These are phyloP conservation scores for Ilex asprella DNA, from an alignment of 257 asterid species.

Conservation along the genomic window DNA sequence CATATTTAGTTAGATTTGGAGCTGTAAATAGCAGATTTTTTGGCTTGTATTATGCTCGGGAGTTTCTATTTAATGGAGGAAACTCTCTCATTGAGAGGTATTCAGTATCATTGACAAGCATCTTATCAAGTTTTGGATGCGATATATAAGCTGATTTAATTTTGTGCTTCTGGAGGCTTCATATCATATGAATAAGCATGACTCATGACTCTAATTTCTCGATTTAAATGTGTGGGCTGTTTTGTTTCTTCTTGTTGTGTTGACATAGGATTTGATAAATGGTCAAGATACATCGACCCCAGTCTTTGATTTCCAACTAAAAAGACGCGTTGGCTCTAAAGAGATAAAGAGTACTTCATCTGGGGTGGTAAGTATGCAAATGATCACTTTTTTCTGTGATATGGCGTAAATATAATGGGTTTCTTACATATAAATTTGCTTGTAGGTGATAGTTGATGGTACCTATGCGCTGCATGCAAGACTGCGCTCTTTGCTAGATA, in stretches of 20 bases:
- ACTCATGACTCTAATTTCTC: neutral
- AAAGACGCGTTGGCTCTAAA: slow-evolving; percentile 66
- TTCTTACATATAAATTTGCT: slow-evolving; percentile 14
- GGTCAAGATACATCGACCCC: slow-evolving; percentile 76
- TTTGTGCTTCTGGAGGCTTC: neutral
- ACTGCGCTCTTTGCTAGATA: slow-evolving; percentile 93
- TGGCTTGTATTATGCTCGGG: no score
- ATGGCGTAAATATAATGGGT: slow-evolving; percentile 3
- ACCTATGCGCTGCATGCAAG: slow-evolving; percentile 87
- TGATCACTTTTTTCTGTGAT: slow-evolving; percentile 1
- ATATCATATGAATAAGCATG: neutral
- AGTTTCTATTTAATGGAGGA: no score
- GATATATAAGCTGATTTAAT: neutral
- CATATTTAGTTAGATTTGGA: no score
- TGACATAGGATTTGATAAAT: slow-evolving; percentile 67
- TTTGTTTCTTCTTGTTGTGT: slow-evolving; percentile 4
- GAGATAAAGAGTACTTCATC: slow-evolving; percentile 51
- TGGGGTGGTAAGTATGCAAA: slow-evolving; percentile 73
- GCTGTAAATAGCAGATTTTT: no score
- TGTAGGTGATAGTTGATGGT: slow-evolving; percentile 92
- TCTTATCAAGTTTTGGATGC: neutral
- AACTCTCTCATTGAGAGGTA: no score
- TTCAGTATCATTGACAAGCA: no score
- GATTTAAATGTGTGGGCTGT: neutral
- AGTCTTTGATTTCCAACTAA: slow-evolving; percentile 74